Evolutionary conservation across 768 basidiomycete genomes (phyloP), one percentile per base, ranked within the genome.

Genomic region (Boletus edulis): DNA sequence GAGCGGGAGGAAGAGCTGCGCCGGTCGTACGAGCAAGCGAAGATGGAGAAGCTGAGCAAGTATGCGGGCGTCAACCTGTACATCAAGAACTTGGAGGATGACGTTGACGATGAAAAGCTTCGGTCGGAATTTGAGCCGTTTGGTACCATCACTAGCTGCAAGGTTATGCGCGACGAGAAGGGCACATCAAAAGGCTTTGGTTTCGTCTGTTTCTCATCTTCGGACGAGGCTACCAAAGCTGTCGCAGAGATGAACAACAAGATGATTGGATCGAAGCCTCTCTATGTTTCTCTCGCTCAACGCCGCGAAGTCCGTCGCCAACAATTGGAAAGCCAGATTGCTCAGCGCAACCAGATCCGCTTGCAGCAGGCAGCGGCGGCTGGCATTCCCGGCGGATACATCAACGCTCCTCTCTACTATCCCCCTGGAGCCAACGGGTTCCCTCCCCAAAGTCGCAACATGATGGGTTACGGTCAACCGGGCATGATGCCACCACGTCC

Each of bases 161-260:
- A 97, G 80, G 90, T 99, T 71, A 99, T 99, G 97, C 87, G 90
- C 62, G 96, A 98, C 73, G 97, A 98, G 55, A 96, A 92, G 75
- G 83, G 82, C 56, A 85, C 80, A 49, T 97, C 94, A 11, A 94
- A 94, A 72, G 94, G 96, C 62, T 99, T 99, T 68, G 97, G 97
- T 61, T 99, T 99, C 71, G 97, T 99, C 64, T 99, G 97, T 76
- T 99, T 94, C 81, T 93, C 94, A 35, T 89, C 94, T 50, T 94
- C 97, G 46, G 97, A 99, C 62, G 97, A 99, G 76, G 95, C 97
- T 22, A 98, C 94, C 68, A 98, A 98, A 79, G 97, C 97, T 57
- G 94, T 98, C 56, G 91, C 94, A 52, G 97, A 99, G 80, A 97
- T 99, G 94, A 99, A 99, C 83, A 98, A 97, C 84, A 96, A 96